Conservation (phyloP, 768 basidiomycete genomes). For the Tylopilus vinaceipallidus region DNA sequence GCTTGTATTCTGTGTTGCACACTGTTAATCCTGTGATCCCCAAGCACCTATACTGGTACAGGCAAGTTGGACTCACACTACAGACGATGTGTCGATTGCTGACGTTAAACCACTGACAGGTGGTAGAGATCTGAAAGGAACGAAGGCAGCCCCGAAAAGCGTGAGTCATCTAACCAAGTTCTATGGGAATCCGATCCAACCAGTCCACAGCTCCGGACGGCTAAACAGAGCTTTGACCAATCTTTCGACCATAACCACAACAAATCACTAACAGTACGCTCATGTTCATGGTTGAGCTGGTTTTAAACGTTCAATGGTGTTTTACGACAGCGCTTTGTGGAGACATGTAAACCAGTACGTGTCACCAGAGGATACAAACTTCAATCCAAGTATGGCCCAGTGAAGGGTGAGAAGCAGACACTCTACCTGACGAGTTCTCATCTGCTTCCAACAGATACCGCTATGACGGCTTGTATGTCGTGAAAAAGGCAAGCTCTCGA, state of each 20-base stretch:
- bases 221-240: conserved; percentile 83
- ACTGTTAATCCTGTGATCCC: too few relatives aligned
- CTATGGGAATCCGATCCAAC: background rate
- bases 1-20: too few relatives aligned
- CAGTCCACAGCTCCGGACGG: conserved; percentile 73
- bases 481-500: conserved; percentile 57
- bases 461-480: conserved; percentile 85
- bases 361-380: conserved; percentile 80
- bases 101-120: conserved; percentile 40
- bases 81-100: background rate
- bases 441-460: too few relatives aligned
- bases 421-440: too few relatives aligned
- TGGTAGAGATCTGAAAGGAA: conserved; percentile 85
- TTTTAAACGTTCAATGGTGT: background rate
- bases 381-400: conserved; percentile 71
- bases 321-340: conserved; percentile 57
- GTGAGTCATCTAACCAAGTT: conserved; percentile 37
- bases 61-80: conserved; percentile 39
- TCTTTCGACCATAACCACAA: conserved; percentile 74
- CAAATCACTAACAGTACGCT: conserved; percentile 66
- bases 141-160: conserved; percentile 79
- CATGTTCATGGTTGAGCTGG: too few relatives aligned
- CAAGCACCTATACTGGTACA: conserved; percentile 78
- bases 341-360: conserved; percentile 79
- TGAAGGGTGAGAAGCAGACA: conserved; percentile 54